phyloP scores from a whole-genome alignment of 768 basidiomycete species.

The Omphalotus guepiniiformis region DNA sequence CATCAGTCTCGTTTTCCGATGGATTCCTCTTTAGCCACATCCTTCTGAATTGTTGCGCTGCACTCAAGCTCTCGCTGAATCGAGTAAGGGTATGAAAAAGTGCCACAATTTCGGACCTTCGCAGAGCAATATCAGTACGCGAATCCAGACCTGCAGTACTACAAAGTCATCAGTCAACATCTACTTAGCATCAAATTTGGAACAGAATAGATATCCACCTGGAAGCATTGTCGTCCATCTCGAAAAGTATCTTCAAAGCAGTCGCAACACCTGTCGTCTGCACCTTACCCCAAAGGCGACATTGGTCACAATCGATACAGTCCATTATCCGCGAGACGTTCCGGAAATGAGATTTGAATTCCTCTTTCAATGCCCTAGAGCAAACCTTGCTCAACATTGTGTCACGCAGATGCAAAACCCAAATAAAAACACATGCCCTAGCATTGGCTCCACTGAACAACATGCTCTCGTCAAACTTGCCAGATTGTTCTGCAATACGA shows the following conservation, averaged over 20 bases:
- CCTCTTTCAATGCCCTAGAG: constrained; percentile 54
- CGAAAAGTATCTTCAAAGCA: constrained; percentile 72
- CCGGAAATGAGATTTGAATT: constrained; percentile 75
- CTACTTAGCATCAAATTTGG: not conserved
- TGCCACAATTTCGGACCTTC: constrained; percentile 72
- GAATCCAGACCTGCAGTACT: not conserved
- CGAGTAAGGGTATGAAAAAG: constrained; percentile 72
- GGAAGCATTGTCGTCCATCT: constrained; percentile 61
- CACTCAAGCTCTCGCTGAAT: constrained; percentile 58
- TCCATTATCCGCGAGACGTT: constrained; percentile 79
- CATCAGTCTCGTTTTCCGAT: not conserved
- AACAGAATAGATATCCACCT: constrained; percentile 51
- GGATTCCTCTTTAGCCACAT: constrained; percentile 38
- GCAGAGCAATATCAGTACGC: constrained; percentile 50
- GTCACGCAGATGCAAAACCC: too few relatives aligned
- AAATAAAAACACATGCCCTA: constrained; percentile 25
- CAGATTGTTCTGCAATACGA: constrained; percentile 40
- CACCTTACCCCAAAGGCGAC: constrained; percentile 74
- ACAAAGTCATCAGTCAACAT: not conserved
- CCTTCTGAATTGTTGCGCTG: constrained; percentile 56
- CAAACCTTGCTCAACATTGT: not conserved
- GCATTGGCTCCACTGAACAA: constrained; percentile 62
- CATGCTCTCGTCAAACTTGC: constrained; percentile 60
- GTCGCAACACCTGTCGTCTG: constrained; percentile 72
- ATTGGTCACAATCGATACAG: constrained; percentile 79